phyloP scores from a whole-genome alignment of 352 stramenopile species.

The Phytophthora pisi region DNA sequence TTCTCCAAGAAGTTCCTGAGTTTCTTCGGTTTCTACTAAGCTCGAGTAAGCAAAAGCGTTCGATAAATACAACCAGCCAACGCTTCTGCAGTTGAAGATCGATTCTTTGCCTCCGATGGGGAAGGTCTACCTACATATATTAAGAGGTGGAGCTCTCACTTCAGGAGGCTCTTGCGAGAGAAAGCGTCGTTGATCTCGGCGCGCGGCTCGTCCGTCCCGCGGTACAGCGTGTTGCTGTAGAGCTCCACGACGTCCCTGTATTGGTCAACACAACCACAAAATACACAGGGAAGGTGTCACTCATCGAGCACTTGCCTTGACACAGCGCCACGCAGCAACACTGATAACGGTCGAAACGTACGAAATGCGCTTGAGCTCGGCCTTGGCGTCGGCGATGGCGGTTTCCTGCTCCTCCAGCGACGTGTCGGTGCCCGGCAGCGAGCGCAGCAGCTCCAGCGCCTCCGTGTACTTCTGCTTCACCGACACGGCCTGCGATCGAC shows the following conservation, averaged over 20 bases:
- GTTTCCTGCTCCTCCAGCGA: conserved; percentile 80
- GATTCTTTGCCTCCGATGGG: neutral
- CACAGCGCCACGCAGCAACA: neutral
- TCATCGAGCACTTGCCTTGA: neutral
- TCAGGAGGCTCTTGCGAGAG: conserved; percentile 73
- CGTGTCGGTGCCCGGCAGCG: conserved; percentile 75
- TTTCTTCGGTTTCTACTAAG: conserved; percentile 79
- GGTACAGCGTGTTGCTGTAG: conserved; percentile 88
- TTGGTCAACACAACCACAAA: conserved; percentile 3
- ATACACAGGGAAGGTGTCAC: conserved; percentile 2
- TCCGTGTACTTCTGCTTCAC: conserved; percentile 83
- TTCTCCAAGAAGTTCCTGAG: conserved; percentile 88
- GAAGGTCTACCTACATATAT: neutral
- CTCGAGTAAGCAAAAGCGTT: conserved; percentile 10
- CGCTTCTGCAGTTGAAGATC: conserved; percentile 1
- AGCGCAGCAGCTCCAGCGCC: conserved; percentile 69
- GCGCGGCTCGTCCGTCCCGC: conserved; percentile 83
- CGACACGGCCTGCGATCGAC: conserved; percentile 52
- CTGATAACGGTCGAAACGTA: conserved; percentile 28
- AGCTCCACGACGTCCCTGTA: conserved; percentile 80
- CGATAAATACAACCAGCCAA: conserved; percentile 18
- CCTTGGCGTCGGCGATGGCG: conserved; percentile 71
- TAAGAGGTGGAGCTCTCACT: conserved; percentile 34
- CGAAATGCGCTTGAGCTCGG: conserved; percentile 80
- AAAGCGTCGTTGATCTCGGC: conserved; percentile 86